phyloP scores from a whole-genome alignment of 2,329 filamentous ascomycete species.

The Trichoderma citrinoviride region DNA sequence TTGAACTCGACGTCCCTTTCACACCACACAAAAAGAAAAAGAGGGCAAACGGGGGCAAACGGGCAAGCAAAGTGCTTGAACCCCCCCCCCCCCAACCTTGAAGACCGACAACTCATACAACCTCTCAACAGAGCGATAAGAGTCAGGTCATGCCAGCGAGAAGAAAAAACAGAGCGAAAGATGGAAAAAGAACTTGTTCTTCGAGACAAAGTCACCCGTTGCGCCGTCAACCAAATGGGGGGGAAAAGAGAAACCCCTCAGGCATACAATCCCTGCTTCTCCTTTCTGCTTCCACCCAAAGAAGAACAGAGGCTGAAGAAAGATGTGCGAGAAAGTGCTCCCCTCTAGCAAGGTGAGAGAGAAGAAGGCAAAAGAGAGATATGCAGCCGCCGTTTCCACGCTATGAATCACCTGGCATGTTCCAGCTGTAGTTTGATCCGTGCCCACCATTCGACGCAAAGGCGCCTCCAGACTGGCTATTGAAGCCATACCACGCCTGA shows the following conservation, averaged over 20 bases:
- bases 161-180: background rate
- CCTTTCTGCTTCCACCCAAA: no score
- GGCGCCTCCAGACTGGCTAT: slow-evolving; percentile 25
- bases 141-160: background rate
- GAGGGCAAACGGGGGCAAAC: background rate
- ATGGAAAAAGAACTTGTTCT: no score
- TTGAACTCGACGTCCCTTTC: no score
- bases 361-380: background rate
- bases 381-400: no score
- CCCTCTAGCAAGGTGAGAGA: background rate
- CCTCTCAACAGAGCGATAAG: background rate
- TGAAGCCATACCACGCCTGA: slow-evolving; percentile 31
- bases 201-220: background rate
- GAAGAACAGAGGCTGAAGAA: background rate
- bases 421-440: slow-evolving; percentile 30
- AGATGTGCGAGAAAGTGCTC: slow-evolving; percentile 16
- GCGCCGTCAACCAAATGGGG: background rate
- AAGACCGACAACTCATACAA: background rate
- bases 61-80: background rate
- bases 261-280: background rate
- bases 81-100: no score
- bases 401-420: slow-evolving; percentile 23
- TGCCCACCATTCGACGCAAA: slow-evolving; percentile 25
- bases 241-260: background rate
- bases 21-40: background rate